phyloP scores from a whole-genome alignment of 2,329 filamentous ascomycete species.

The Alternaria burnsii region DNA sequence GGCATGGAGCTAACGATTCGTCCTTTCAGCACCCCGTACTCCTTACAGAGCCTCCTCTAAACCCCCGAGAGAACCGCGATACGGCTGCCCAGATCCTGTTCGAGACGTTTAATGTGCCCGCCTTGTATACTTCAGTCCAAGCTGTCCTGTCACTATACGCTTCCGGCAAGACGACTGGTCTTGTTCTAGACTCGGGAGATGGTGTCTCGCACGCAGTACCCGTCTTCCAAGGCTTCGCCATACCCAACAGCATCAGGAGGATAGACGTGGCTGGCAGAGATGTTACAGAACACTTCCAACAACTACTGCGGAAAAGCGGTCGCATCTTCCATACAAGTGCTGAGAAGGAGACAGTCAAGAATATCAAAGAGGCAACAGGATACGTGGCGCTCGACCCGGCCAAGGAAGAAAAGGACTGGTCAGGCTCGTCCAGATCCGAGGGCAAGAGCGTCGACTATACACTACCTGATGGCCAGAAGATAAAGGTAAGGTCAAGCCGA shows the following conservation, averaged over 20 bases:
- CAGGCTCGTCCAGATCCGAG: conserved; percentile 75
- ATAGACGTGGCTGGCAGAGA: conserved; percentile 97
- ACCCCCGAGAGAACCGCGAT: conserved; percentile 94
- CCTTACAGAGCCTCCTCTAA: conserved; percentile 93
- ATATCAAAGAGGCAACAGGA: conserved; percentile 94
- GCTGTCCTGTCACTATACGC: conserved; percentile 96
- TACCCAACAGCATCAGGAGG: conserved; percentile 91
- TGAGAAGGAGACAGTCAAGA: conserved; percentile 97
- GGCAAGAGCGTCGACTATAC: conserved; percentile 86
- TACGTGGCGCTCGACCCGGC: conserved; percentile 92
- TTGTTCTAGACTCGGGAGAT: conserved; percentile 94
- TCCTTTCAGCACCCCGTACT: conserved; percentile 82
- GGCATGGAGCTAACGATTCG: conserved; percentile 21
- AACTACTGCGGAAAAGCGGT: conserved; percentile 87
- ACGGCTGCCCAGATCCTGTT: conserved; percentile 97
- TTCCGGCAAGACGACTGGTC: conserved; percentile 92
- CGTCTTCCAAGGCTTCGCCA: conserved; percentile 97
- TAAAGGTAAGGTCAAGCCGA: conserved; percentile 70
- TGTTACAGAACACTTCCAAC: conserved; percentile 94
- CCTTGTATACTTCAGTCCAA: conserved; percentile 95
- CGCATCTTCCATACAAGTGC: conserved; percentile 97
- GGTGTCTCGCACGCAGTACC: conserved; percentile 97
- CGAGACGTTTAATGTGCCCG: conserved; percentile 98
- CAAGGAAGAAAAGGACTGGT: conserved; percentile 97
- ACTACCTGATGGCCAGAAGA: conserved; percentile 89